These are phyloP conservation scores for Mycena galopus DNA, from an alignment of 768 basidiomycete species.

Conservation along the genomic window DNA sequence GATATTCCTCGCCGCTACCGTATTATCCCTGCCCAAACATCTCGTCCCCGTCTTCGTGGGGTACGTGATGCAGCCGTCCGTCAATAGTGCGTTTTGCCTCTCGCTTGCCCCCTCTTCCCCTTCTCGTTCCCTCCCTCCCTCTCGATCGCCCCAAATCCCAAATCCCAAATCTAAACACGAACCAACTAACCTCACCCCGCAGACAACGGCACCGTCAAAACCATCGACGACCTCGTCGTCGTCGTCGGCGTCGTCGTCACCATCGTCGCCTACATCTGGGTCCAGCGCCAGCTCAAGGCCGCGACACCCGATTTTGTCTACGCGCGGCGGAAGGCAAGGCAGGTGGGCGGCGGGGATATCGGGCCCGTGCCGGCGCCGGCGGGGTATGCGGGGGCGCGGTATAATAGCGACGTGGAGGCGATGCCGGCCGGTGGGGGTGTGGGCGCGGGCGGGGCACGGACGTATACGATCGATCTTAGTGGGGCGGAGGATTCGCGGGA, in stretches of 20 bases:
- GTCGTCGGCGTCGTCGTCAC: constrained; percentile 9
- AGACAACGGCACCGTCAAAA: neutral
- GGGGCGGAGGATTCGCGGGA: too few species aligned
- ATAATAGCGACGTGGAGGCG: too few species aligned
- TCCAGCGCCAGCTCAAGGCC: constrained; percentile 4
- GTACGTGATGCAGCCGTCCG: constrained; percentile 12
- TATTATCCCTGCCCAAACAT: constrained; percentile 52
- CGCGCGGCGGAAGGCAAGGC: constrained; percentile 15
- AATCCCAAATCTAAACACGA: neutral
- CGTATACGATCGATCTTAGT: too few species aligned
- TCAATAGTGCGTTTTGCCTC: neutral
- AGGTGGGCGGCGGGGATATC: neutral
- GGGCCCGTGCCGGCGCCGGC: too few species aligned
- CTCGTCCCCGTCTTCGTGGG: constrained; percentile 53
- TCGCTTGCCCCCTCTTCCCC: neutral
- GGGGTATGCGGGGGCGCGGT: too few species aligned
- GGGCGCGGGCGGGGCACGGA: too few species aligned
- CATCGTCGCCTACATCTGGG: constrained; percentile 8
- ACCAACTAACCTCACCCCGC: neutral
- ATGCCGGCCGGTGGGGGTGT: too few species aligned
- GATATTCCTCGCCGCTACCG: constrained; percentile 48
- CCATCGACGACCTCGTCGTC: constrained; percentile 2
- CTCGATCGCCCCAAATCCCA: neutral
- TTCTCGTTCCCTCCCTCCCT: neutral
- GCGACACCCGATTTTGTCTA: constrained; percentile 16